Conservation (phyloP, 2,329 filamentous ascomycete genomes). For the Cercospora sp. region DNA sequence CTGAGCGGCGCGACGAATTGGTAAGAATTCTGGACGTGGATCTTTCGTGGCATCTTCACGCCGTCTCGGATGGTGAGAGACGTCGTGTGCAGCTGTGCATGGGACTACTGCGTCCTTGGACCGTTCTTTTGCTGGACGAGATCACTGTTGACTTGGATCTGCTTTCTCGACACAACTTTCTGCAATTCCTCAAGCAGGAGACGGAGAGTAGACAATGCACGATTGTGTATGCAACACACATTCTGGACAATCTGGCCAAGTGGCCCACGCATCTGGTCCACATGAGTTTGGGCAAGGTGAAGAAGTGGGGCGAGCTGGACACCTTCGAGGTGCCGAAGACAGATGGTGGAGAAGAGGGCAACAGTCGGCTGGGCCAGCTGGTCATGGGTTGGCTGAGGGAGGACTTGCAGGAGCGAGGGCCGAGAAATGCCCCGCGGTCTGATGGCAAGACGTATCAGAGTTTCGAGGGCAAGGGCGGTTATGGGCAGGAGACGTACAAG, state of each 20-base stretch:
- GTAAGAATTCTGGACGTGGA: constrained; percentile 89
- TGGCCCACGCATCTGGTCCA: constrained; percentile 97
- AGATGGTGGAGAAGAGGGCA: constrained; percentile 59
- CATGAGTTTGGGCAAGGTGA: constrained; percentile 86
- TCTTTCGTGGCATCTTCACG: constrained; percentile 89
- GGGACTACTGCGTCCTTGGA: constrained; percentile 90
- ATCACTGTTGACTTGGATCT: constrained; percentile 97
- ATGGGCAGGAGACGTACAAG: constrained; percentile 57
- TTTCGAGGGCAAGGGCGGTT: constrained; percentile 62
- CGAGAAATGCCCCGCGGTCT: constrained; percentile 61
- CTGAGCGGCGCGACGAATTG: constrained; percentile 80
- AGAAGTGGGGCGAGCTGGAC: constrained; percentile 77
- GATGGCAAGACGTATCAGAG: constrained; percentile 67
- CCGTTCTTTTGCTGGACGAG: constrained; percentile 85
- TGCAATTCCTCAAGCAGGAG: constrained; percentile 82
- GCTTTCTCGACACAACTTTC: constrained; percentile 78
- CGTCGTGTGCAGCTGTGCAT: constrained; percentile 92
- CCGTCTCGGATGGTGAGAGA: constrained; percentile 88
- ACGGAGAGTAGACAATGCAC: constrained; percentile 80
- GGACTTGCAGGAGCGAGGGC: constrained; percentile 76
- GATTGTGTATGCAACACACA: constrained; percentile 96
- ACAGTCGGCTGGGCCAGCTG: constrained; percentile 81
- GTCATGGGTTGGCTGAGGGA: constrained; percentile 84
- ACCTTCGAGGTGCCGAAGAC: constrained; percentile 63
- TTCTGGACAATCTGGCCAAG: constrained; percentile 87